Percentiles rank a stretch among this genome's conserved stretches.
Evolutionary conservation across 768 basidiomycete species (phyloP).

Genomic region (Lactarius hatsudake): DNA sequence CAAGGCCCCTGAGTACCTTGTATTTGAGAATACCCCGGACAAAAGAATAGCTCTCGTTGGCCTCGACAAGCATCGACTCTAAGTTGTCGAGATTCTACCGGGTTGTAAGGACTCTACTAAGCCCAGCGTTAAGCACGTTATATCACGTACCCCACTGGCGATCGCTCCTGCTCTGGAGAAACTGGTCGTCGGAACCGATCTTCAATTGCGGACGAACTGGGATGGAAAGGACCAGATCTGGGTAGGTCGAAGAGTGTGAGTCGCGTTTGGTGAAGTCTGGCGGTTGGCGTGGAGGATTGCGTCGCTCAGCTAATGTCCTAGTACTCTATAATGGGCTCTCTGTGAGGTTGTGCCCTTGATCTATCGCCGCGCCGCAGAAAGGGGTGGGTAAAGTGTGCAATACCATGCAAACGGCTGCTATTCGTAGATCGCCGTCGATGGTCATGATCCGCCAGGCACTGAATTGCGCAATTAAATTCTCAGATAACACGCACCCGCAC

Average conservation of each 20-base stretch:
- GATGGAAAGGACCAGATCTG: not conserved
- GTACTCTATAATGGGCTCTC: not conserved
- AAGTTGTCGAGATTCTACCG: not conserved
- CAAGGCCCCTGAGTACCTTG: not conserved
- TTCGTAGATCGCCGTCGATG: too few relatives aligned
- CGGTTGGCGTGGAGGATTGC: not conserved
- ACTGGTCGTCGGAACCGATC: not conserved
- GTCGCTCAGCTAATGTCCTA: not conserved
- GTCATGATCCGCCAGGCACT: too few relatives aligned
- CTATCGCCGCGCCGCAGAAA: not conserved
- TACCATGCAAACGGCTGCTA: too few relatives aligned
- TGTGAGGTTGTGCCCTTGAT: not conserved
- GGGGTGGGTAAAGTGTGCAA: not conserved
- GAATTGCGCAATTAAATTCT: too few relatives aligned
- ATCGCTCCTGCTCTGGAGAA: too few relatives aligned
- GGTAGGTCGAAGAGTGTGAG: slow-evolving; percentile 1
- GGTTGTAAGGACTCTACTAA: not conserved
- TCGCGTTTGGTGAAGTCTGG: not conserved
- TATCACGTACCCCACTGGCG: too few relatives aligned
- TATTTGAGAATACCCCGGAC: not conserved
- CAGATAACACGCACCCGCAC: too few relatives aligned
- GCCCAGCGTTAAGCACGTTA: not conserved
- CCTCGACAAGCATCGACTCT: not conserved
- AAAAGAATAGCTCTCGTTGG: not conserved
- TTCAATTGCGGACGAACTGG: not conserved